phyloP scores from a whole-genome alignment of 352 stramenopile species.

The Phytophthora ohioensis region DNA sequence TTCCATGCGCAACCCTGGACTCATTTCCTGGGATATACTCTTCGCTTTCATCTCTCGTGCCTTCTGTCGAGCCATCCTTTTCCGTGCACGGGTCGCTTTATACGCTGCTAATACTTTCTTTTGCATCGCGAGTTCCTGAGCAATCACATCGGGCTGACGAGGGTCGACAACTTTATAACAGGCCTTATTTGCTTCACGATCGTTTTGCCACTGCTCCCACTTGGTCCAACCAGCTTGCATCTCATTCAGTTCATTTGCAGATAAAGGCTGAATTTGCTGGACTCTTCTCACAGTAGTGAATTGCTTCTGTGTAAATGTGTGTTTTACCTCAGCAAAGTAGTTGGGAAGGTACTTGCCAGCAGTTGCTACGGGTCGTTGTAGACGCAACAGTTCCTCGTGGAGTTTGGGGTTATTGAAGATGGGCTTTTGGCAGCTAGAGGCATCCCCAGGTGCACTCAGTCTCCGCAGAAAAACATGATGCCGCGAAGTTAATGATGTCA shows the following conservation, averaged over 20 bases:
- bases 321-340: slow-evolving; percentile 36
- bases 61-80: slow-evolving; percentile 71
- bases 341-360: slow-evolving; percentile 53
- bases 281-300: slow-evolving; percentile 63
- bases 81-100: slow-evolving; percentile 67
- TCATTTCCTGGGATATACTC: slow-evolving; percentile 19
- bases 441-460: slow-evolving; percentile 20
- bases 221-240: slow-evolving; percentile 49
- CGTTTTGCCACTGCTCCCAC: slow-evolving; percentile 62
- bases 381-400: slow-evolving; percentile 40
- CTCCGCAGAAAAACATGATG: slow-evolving; percentile 36
- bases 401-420: slow-evolving; percentile 58
- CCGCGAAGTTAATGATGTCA: not conserved
- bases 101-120: slow-evolving; percentile 75
- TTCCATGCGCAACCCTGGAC: slow-evolving; percentile 54
- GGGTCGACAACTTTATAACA: slow-evolving; percentile 74
- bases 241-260: slow-evolving; percentile 35
- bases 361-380: slow-evolving; percentile 54
- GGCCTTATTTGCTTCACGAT: slow-evolving; percentile 68
- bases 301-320: slow-evolving; percentile 18
- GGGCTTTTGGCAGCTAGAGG: not conserved
- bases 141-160: slow-evolving; percentile 56
- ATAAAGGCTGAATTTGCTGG: slow-evolving; percentile 55
- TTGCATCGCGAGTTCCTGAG: slow-evolving; percentile 60
- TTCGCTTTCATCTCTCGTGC: slow-evolving; percentile 57